Conservation (phyloP, 768 basidiomycete genomes). For the Crepidotus variabilis region DNA sequence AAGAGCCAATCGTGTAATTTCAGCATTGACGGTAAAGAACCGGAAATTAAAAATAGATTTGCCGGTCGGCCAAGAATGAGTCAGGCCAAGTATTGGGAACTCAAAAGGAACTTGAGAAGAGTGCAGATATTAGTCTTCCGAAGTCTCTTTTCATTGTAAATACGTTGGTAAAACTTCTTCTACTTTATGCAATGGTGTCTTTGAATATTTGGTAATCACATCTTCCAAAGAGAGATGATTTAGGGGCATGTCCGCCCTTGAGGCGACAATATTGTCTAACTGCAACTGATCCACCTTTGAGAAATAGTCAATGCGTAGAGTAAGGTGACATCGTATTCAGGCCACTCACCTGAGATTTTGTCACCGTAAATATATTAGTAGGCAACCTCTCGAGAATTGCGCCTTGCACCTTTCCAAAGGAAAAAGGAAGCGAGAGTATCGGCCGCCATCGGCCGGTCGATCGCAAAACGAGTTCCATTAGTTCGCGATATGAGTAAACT, state of each 20-base stretch:
- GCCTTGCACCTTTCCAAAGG: slow-evolving; percentile 62
- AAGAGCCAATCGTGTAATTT: too few relatives aligned
- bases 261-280: slow-evolving; percentile 49
- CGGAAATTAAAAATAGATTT: too few relatives aligned
- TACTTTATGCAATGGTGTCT: slow-evolving; percentile 40
- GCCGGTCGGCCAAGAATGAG: too few relatives aligned
- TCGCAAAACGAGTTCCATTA: slow-evolving; percentile 61
- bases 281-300: slow-evolving; percentile 61
- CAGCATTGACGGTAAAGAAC: too few relatives aligned
- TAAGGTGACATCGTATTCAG: not conserved
- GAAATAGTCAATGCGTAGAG: not conserved
- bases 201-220: slow-evolving; percentile 33
- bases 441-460: slow-evolving; percentile 50
- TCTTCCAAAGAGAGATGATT: slow-evolving; percentile 32
- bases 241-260: slow-evolving; percentile 19
- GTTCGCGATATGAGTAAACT: slow-evolving; percentile 67
- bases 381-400: slow-evolving; percentile 62
- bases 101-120: too few relatives aligned
- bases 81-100: too few relatives aligned
- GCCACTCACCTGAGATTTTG: slow-evolving; percentile 60
- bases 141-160: slow-evolving; percentile 17
- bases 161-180: slow-evolving; percentile 57
- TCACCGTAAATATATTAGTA: slow-evolving; percentile 61
- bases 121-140: too few relatives aligned
- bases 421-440: slow-evolving; percentile 62